A percentile compares a stretch with the other conserved stretches of the same genome.
These are phyloP conservation scores for Fistulifera pelliculosa DNA, from an alignment of 108 stramenopile genomes.

Conservation along the genomic window DNA sequence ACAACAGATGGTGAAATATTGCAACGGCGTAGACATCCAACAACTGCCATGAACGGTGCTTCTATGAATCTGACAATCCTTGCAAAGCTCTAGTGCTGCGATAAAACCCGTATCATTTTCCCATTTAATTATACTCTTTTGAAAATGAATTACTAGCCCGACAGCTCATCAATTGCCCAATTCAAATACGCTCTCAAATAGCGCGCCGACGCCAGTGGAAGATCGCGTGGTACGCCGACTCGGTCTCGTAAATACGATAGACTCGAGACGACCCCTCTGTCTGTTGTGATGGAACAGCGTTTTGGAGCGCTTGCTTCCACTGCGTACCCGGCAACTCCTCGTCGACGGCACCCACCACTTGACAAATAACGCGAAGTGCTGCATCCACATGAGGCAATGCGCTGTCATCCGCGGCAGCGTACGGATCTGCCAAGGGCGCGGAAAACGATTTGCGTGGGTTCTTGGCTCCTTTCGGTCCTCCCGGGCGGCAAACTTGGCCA, in stretches of 20 bases:
- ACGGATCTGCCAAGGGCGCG: constrained; percentile 76
- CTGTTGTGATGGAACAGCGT: constrained; percentile 26
- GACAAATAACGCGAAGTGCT: constrained; percentile 49
- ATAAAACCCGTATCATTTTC: too few species aligned
- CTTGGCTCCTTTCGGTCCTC: constrained; percentile 57
- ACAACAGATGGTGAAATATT: too few species aligned
- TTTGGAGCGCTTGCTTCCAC: constrained; percentile 12
- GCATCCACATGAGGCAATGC: constrained; percentile 43
- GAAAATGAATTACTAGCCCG: not conserved
- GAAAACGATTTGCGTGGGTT: constrained; percentile 78
- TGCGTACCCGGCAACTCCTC: constrained; percentile 6
- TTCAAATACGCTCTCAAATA: constrained; percentile 78
- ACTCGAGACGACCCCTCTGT: constrained; percentile 43
- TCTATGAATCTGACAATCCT: too few species aligned
- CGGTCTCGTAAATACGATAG: constrained; percentile 70
- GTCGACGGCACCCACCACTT: constrained; percentile 34
- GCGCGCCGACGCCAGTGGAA: constrained; percentile 63
- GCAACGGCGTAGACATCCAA: too few species aligned
- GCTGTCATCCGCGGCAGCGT: constrained; percentile 46
- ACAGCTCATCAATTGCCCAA: constrained; percentile 51
- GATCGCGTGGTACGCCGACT: constrained; percentile 72
- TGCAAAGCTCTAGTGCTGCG: too few species aligned
- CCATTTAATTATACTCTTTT: too few species aligned
- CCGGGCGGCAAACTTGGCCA: constrained; percentile 65
- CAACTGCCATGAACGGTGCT: too few species aligned